phyloP scores from a whole-genome alignment of 306 rosid species.

The Cercis canadensis region DNA sequence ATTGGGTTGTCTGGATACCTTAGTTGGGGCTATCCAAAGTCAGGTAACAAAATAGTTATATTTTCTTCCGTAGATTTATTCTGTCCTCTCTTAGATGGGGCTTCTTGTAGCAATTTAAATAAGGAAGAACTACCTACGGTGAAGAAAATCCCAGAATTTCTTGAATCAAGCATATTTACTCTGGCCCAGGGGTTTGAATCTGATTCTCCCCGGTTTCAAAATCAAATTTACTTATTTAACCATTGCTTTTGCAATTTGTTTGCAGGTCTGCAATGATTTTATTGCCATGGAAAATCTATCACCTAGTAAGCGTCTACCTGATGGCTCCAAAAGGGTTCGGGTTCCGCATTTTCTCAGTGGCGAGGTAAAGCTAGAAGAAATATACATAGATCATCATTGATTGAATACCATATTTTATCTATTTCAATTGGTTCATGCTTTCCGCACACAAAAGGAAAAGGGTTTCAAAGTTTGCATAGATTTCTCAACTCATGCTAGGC shows the following conservation, averaged over 20 bases:
- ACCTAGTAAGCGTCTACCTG: slow-evolving; percentile 82
- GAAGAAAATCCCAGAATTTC: background rate
- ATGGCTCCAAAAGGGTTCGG: slow-evolving; percentile 89
- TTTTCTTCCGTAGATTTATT: slow-evolving; percentile 8
- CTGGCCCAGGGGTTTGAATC: background rate
- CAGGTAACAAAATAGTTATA: slow-evolving; percentile 61
- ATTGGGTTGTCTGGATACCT: slow-evolving; percentile 65
- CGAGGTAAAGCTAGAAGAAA: slow-evolving; percentile 54
- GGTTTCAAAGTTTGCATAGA: slow-evolving; percentile 18
- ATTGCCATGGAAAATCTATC: slow-evolving; percentile 56
- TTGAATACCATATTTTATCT: no score
- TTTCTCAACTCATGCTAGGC: background rate
- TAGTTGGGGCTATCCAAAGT: slow-evolving; percentile 65
- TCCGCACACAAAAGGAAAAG: background rate
- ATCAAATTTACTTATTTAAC: slow-evolving; percentile 18
- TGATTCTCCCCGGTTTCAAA: slow-evolving; percentile 19
- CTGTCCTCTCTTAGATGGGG: background rate
- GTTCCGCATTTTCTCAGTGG: slow-evolving; percentile 65
- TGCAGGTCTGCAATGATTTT: slow-evolving; percentile 60
- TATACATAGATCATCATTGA: background rate
- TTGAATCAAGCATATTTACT: slow-evolving; percentile 20
- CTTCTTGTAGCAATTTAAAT: slow-evolving; percentile 3
- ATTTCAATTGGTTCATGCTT: no score
- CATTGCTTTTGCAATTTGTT: slow-evolving; percentile 9
- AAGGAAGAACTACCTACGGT: background rate